Conservation (phyloP, 2,329 filamentous ascomycete species). For the Xylariales sp. region DNA sequence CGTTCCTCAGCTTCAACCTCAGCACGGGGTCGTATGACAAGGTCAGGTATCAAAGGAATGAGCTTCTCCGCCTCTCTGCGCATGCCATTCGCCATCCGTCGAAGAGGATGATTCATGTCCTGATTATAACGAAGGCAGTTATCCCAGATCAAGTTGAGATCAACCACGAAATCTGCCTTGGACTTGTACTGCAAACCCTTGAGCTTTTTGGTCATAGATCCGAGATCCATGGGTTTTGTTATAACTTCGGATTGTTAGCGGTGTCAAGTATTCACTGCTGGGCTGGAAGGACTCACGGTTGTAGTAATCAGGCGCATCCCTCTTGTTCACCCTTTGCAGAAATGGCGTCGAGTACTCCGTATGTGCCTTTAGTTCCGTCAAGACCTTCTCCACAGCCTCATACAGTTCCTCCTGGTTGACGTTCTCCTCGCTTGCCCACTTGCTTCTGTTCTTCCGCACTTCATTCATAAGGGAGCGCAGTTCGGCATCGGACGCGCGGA, state of each 20-base stretch:
- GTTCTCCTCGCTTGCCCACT: slow-evolving; percentile 98
- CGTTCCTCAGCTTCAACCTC: slow-evolving; percentile 89
- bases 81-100: slow-evolving; percentile 94
- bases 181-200: slow-evolving; percentile 75
- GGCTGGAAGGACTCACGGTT: slow-evolving; percentile 23
- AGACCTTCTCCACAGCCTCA: slow-evolving; percentile 91
- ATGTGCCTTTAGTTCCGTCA: slow-evolving; percentile 94
- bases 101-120: slow-evolving; percentile 77
- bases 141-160: slow-evolving; percentile 92
- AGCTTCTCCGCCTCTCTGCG: slow-evolving; percentile 96
- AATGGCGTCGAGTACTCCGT: slow-evolving; percentile 98
- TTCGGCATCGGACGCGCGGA: slow-evolving; percentile 88
- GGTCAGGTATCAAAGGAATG: slow-evolving; percentile 89
- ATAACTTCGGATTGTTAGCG: slow-evolving; percentile 58
- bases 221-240: slow-evolving; percentile 96
- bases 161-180: slow-evolving; percentile 90
- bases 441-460: slow-evolving; percentile 94
- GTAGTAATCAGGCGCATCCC: slow-evolving; percentile 94
- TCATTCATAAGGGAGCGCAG: slow-evolving; percentile 91
- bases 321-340: slow-evolving; percentile 88
- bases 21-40: slow-evolving; percentile 82
- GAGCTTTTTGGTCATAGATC: slow-evolving; percentile 97
- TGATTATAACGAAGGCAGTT: slow-evolving; percentile 97
- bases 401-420: slow-evolving; percentile 97
- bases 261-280: slow-evolving; percentile 13